Evolutionary conservation across 306 rosid species (phyloP).

Genomic region (Ormosia emarginata): DNA sequence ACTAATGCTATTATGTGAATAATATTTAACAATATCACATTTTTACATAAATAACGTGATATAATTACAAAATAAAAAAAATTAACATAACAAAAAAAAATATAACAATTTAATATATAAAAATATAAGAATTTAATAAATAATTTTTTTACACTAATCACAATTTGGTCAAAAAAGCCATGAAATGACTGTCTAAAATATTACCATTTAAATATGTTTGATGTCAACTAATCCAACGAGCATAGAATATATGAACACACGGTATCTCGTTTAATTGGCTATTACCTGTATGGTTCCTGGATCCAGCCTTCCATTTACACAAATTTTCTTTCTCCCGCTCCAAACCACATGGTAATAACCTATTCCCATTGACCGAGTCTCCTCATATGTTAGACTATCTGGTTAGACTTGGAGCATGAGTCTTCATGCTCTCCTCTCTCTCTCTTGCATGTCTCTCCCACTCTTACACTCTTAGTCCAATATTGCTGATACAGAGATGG

Average conservation of each 20-base stretch:
- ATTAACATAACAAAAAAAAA: no score
- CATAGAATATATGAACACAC: background rate
- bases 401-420: background rate
- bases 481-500: constrained; percentile 29
- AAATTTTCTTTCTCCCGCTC: background rate
- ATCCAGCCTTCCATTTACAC: background rate
- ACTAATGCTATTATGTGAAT: no score
- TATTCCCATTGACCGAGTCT: background rate
- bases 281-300: background rate
- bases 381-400: background rate
- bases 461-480: background rate
- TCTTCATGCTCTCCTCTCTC: background rate
- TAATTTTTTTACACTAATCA: no score
- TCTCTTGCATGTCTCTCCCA: background rate
- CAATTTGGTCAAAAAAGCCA: no score
- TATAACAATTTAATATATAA: no score
- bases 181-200: no score
- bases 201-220: no score
- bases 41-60: no score
- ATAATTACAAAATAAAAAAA: no score
- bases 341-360: background rate
- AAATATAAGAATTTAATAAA: no score
- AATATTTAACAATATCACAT: no score
- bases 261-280: background rate
- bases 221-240: no score